Evolutionary conservation across 129 eudicot species (phyloP), one percentile per base, ranked within the genome.

Genomic region (Ambrosia artemisiifolia): DNA sequence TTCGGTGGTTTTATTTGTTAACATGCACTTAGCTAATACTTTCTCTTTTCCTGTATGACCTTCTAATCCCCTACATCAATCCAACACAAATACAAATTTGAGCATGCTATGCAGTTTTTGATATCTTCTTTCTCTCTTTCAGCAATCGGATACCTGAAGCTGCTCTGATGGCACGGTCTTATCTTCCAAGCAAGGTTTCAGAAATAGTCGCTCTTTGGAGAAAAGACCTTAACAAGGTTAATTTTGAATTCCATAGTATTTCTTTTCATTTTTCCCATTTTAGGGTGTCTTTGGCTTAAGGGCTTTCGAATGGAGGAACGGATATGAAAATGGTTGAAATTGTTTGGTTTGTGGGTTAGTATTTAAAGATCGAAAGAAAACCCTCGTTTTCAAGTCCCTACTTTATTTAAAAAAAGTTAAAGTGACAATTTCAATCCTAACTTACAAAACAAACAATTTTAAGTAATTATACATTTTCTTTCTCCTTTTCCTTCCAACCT

Each of bases 101-200:
- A 34, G 24, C 74, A 24, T 42, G 66, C 34, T 46, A 66, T 28
- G 30, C 11, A 57, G 20, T 20, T 34, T 14, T 33, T 30, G 28
- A 55, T 30, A 44, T 66, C 44, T 11, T 59, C 30, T 5, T 59
- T 12, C 13, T 57, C 57, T 11, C 62, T 47, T 72, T 55, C 88
- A 91, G 97, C 82, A 91, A 91, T 69, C 95, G 96, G 75, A 86
- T 91, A 79, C 96, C 96, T 50, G 97, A 91, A 79, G 92, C 96
- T 86, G 96, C 96, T 75, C 68, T 92, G 67, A 86, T 92, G 96
- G 96, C 97, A 55, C 82, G 97, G 65, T 92, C 96, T 63, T 88
- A 88, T 82, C 92, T 91, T 72, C 97, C 96, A 28, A 91, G 96
- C 85, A 91, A 84, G 88, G 97, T 88, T 55, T 91, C 96, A 71